Evolutionary conservation across 495 filamentous ascomycete genomes (phyloP).

Genomic region (Hamigera avellanea): DNA sequence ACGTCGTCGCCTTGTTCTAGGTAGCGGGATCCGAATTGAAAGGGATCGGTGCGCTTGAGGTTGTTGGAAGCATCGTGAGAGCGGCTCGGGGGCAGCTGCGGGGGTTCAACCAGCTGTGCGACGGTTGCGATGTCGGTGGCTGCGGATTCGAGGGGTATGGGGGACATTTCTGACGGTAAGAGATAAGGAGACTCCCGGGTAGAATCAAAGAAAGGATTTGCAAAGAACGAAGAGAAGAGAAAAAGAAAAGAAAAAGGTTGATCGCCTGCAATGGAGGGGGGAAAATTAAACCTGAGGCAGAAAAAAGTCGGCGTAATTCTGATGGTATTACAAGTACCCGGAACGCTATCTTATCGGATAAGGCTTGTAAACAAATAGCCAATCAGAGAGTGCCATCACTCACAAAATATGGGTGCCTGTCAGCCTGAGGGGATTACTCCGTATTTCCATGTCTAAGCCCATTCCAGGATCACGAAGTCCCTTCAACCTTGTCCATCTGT

Average conservation of each 20-base stretch:
- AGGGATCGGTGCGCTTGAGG: conserved; percentile 79
- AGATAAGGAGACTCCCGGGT: not conserved
- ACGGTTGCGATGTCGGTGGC: conserved; percentile 13
- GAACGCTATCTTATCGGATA: not conserved
- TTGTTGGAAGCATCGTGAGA: conserved; percentile 42
- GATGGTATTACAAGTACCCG: not conserved
- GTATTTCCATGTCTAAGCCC: too few relatives aligned
- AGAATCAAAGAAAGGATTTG: not conserved
- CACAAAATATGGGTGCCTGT: conserved; percentile 18
- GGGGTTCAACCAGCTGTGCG: conserved; percentile 36
- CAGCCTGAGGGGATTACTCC: conserved; percentile 1
- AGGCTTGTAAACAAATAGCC: too few relatives aligned
- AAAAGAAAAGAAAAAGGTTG: conserved; percentile 6
- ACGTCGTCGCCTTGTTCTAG: conserved; percentile 74
- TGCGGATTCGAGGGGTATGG: conserved; percentile 6
- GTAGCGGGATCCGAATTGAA: conserved; percentile 85
- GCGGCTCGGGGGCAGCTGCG: conserved; percentile 30
- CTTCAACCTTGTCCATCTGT: too few relatives aligned
- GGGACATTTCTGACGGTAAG: conserved; percentile 10
- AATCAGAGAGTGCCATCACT: too few relatives aligned
- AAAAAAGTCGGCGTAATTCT: not conserved
- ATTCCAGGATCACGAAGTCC: too few relatives aligned
- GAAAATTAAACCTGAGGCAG: not conserved
- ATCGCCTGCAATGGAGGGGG: not conserved
- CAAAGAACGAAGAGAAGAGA: conserved; percentile 2